Percentiles rank a stretch among this genome's conserved stretches.
These are phyloP conservation scores for Clausena lansium DNA, from an alignment of 345 rosid species.

Conservation along the genomic window DNA sequence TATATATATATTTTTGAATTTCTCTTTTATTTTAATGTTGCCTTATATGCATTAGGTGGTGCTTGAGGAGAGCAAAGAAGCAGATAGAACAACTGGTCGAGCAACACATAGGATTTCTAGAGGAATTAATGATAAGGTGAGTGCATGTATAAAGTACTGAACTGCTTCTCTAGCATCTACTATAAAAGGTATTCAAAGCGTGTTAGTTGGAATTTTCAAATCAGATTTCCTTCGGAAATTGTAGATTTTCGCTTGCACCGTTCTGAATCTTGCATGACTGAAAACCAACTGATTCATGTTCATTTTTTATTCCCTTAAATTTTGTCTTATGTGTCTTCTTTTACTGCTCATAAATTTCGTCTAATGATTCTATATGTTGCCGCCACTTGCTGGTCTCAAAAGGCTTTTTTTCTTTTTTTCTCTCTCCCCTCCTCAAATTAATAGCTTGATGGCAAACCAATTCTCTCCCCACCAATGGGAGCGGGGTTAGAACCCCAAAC, in stretches of 20 bases:
- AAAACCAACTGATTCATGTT: not conserved
- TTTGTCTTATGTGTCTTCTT: too few species aligned
- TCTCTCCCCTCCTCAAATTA: too few species aligned
- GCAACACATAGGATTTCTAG: constrained; percentile 79
- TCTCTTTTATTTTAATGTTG: not conserved
- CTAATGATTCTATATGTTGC: not conserved
- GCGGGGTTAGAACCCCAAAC: not conserved
- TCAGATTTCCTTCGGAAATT: not conserved
- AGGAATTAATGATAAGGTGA: constrained; percentile 80
- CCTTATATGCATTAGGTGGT: constrained; percentile 40
- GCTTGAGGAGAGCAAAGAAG: constrained; percentile 83
- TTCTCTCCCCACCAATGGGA: not conserved
- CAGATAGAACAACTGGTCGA: constrained; percentile 69
- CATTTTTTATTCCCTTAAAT: not conserved
- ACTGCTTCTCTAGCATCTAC: not conserved
- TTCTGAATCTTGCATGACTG: not conserved
- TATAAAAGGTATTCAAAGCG: not conserved
- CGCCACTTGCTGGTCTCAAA: not conserved
- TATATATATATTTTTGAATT: not conserved
- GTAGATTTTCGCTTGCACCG: not conserved
- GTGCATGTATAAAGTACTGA: not conserved
- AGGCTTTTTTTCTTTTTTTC: too few species aligned
- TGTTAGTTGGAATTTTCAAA: not conserved
- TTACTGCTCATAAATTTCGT: not conserved
- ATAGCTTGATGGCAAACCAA: too few species aligned